A percentile compares a stretch with the other conserved stretches of the same genome.
Conservation (phyloP, 129 eudicot species). For the Erigeron canadensis region DNA sequence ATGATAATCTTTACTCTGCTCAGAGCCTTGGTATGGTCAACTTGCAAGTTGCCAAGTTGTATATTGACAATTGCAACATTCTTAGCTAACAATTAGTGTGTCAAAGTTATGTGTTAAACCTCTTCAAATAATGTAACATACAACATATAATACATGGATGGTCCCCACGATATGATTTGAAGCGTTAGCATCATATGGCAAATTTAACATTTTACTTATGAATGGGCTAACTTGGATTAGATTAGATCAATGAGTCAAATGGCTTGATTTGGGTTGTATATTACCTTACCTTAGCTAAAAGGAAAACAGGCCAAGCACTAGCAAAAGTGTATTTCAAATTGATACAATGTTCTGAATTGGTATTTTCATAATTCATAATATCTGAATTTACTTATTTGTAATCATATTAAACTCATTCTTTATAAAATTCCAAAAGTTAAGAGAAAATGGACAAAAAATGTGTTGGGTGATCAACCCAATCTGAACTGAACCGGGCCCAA, state of each 20-base stretch:
- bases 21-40: neutral
- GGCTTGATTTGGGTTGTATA: neutral
- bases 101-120: too few species aligned
- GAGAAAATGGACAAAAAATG: too few species aligned
- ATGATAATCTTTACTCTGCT: neutral
- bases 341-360: too few species aligned
- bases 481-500: neutral
- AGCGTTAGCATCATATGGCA: neutral
- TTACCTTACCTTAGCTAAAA: neutral
- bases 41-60: too few species aligned
- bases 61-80: neutral
- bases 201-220: neutral
- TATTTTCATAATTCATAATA: too few species aligned
- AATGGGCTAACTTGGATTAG: neutral
- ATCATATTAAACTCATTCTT: too few species aligned
- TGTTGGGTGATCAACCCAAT: neutral
- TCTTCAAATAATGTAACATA: too few species aligned
- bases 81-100: neutral
- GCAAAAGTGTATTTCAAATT: neutral
- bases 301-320: neutral
- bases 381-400: too few species aligned
- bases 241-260: neutral
- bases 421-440: too few species aligned
- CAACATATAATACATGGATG: too few species aligned
- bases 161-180: too few species aligned